phyloP scores from a whole-genome alignment of 176 grass and related monocot genomes.

The Aegilops bicornis region DNA sequence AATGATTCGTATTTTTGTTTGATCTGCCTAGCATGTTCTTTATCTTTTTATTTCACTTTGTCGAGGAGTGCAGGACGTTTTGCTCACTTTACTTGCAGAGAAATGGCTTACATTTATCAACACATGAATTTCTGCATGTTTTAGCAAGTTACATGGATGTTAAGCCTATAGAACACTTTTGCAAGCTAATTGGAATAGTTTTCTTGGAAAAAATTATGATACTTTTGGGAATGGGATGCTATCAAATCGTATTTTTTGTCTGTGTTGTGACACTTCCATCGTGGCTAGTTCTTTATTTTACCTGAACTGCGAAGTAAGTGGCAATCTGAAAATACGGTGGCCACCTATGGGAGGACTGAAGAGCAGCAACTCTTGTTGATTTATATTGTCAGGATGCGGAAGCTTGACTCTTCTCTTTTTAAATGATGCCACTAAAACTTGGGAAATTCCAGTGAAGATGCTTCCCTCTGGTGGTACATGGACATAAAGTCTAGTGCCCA shows the following conservation, averaged over 20 bases:
- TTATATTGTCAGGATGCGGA: constrained; percentile 41
- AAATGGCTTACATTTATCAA: constrained; percentile 12
- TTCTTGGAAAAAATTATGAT: constrained; percentile 17
- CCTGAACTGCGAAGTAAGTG: constrained; percentile 71
- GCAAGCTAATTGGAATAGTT: constrained; percentile 16
- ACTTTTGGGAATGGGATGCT: neutral
- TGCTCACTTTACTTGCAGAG: neutral
- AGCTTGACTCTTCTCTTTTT: constrained; percentile 56
- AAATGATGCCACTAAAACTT: constrained; percentile 53
- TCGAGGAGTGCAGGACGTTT: neutral
- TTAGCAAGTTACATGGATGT: neutral
- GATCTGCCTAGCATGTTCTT: neutral
- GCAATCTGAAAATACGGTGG: constrained; percentile 45
- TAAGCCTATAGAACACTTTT: neutral
- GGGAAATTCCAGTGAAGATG: constrained; percentile 44
- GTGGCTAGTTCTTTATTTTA: constrained; percentile 16
- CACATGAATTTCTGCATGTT: constrained; percentile 7
- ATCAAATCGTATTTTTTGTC: constrained; percentile 16
- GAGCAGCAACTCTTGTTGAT: constrained; percentile 54
- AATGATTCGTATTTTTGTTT: neutral
- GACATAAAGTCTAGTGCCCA: constrained; percentile 52
- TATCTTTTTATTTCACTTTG: constrained; percentile 4
- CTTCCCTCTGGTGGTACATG: constrained; percentile 61
- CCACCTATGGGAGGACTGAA: constrained; percentile 38
- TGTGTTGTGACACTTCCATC: neutral